Conservation (phyloP, 257 asterid genomes). For the Nicotiana knightiana region DNA sequence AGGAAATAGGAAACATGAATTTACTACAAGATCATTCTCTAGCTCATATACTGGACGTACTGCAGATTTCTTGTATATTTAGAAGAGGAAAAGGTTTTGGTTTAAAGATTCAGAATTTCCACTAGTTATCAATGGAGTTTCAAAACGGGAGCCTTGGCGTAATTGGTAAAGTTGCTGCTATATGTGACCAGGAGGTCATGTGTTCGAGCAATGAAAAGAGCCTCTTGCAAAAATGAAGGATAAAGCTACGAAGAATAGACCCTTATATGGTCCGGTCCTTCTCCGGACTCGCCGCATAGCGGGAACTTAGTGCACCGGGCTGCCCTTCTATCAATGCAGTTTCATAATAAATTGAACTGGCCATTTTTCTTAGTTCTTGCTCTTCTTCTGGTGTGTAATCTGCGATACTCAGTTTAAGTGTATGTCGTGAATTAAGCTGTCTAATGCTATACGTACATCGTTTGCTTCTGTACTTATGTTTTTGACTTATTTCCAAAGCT, state of each 20-base stretch:
- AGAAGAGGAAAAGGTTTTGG: neutral
- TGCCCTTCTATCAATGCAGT: neutral
- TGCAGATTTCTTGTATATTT: slow-evolving; percentile 30
- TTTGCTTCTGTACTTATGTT: neutral
- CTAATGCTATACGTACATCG: neutral
- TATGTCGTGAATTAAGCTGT: neutral
- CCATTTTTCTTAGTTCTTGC: neutral
- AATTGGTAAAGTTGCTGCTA: no score
- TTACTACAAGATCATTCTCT: slow-evolving; percentile 27
- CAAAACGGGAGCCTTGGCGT: neutral
- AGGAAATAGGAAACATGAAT: slow-evolving; percentile 31
- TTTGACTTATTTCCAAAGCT: neutral
- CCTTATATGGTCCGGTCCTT: no score
- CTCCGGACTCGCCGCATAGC: accelerated
- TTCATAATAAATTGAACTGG: neutral
- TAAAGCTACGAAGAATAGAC: no score
- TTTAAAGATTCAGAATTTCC: neutral
- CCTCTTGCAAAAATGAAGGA: no score
- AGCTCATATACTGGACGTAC: slow-evolving; percentile 26
- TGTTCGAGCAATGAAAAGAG: no score
- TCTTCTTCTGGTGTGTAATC: neutral
- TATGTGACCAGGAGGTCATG: no score
- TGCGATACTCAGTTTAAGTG: neutral
- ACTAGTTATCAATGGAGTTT: neutral
- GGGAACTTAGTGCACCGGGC: no score